Evolutionary conservation across 257 asterid genomes (phyloP), one percentile per base, ranked within the genome.

Genomic region (Agastache rugosa): DNA sequence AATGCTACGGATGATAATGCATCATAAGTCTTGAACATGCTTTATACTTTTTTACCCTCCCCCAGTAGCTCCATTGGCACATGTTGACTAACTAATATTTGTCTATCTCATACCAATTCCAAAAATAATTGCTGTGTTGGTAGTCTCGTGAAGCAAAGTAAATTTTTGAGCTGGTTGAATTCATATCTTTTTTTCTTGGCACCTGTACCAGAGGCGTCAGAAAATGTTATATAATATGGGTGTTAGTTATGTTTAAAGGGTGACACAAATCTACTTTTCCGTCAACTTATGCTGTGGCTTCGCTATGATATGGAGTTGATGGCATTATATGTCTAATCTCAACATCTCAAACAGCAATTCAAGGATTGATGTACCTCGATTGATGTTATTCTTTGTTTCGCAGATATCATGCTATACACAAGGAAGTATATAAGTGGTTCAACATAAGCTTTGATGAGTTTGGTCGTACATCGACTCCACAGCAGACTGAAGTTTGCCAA

Each of bases 401-500:
- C 72, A 93, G 98, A 83, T 94, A 90, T 63, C 89, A 91, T 80
- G 93, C 90, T 1, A 90, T 93, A 72, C 98, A 91, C 75, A 90
- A 81, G 77, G 91, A 81, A 35, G 96, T 93, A 5, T 93, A 93
- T 50, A 56, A 91, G 27, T 93, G 98, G 98, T 93, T 93, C 73
- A 67, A 83, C 71, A 93, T 93, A 80, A 87, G 89, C 74, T 91
- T 93, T 29, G 97, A 93, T 75, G 91, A 91, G 77, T 93, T 93
- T 81, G 97, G 98, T 14, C 93, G 98, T 54, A 93, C 98, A 5
- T 93, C 97, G 62, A 90, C 84, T 77, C 93, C 97, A 1, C 86
- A 93, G 77, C 98, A 93, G 83, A 91, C 96, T 51, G 94, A 87
- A 83, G 85, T 88, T 62, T 93, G 98, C 69, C 98, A 93, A 79